phyloP scores from a whole-genome alignment of 352 stramenopile species.

The Phytophthora fragariaefolia region DNA sequence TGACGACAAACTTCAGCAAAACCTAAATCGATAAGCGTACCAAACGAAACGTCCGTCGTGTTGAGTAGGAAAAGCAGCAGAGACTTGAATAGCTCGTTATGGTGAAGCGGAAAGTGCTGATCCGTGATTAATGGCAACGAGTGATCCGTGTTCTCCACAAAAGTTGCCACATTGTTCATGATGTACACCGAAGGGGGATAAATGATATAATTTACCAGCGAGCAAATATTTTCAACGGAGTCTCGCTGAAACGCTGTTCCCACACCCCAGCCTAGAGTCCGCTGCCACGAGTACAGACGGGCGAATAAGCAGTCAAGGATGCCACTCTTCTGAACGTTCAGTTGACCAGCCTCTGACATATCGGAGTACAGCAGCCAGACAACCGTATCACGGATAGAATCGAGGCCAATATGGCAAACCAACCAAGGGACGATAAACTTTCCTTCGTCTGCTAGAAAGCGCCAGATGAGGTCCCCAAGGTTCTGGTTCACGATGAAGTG shows the following conservation, averaged over 20 bases:
- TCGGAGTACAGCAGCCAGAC: conserved; percentile 89
- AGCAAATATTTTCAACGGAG: conserved; percentile 89
- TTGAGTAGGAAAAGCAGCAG: conserved; percentile 72
- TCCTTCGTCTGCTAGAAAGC: conserved; percentile 74
- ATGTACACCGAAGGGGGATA: conserved; percentile 88
- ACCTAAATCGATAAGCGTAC: conserved; percentile 77
- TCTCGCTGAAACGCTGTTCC: conserved; percentile 86
- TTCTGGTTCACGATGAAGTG: conserved; percentile 80
- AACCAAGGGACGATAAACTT: conserved; percentile 77
- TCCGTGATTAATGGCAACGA: conserved; percentile 86
- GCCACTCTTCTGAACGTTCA: conserved; percentile 66
- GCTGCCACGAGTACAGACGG: conserved; percentile 80
- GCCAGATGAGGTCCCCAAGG: conserved; percentile 68
- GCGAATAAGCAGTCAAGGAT: conserved; percentile 84
- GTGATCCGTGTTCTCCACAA: conserved; percentile 87
- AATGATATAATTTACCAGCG: conserved; percentile 86
- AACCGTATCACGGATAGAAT: conserved; percentile 85
- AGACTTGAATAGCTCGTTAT: conserved; percentile 87
- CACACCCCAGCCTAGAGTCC: conserved; percentile 84
- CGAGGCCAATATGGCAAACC: conserved; percentile 81
- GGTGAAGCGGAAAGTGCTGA: conserved; percentile 74
- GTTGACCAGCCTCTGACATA: conserved; percentile 70
- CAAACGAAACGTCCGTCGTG: conserved; percentile 73
- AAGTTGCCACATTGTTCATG: conserved; percentile 84
- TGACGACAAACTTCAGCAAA: conserved; percentile 83